Evolutionary conservation across 441 rosid genomes (phyloP).

Genomic region (Populus trichocarpa): DNA sequence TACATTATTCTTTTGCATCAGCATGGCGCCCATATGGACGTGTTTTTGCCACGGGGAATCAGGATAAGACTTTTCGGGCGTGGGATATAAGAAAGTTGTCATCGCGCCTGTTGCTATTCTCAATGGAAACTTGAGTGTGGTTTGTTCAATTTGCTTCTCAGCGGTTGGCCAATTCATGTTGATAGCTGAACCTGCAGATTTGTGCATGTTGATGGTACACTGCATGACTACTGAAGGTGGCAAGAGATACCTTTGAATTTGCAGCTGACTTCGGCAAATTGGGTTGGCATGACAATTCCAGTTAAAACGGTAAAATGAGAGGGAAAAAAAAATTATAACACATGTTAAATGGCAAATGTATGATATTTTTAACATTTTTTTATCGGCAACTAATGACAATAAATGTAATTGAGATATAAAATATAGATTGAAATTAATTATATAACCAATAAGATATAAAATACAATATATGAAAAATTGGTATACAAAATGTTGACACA

Average conservation of each 20-base stretch:
- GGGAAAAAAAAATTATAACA: no score
- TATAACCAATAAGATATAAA: no score
- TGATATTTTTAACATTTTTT: no score
- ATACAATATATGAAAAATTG: no score
- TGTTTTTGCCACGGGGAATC: conserved; percentile 52
- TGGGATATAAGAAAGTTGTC: conserved; percentile 53
- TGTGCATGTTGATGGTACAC: conserved; percentile 39
- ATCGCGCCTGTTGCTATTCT: conserved; percentile 31
- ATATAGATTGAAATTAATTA: no score
- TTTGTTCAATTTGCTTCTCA: conserved; percentile 44
- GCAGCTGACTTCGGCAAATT: not conserved
- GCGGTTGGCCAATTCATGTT: conserved; percentile 49
- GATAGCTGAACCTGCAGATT: conserved; percentile 56
- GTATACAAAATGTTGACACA: no score
- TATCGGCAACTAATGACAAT: no score
- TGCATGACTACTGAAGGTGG: conserved; percentile 29
- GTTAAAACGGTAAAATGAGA: no score
- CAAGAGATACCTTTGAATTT: conserved; percentile 32
- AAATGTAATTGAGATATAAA: no score
- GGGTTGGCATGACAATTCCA: no score
- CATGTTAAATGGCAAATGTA: no score
- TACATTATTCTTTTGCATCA: conserved; percentile 52
- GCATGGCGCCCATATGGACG: conserved; percentile 52
- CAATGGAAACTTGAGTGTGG: conserved; percentile 49
- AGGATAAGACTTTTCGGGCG: conserved; percentile 51